Conservation (phyloP, 495 filamentous ascomycete genomes). For the Penicillium diatomitis region DNA sequence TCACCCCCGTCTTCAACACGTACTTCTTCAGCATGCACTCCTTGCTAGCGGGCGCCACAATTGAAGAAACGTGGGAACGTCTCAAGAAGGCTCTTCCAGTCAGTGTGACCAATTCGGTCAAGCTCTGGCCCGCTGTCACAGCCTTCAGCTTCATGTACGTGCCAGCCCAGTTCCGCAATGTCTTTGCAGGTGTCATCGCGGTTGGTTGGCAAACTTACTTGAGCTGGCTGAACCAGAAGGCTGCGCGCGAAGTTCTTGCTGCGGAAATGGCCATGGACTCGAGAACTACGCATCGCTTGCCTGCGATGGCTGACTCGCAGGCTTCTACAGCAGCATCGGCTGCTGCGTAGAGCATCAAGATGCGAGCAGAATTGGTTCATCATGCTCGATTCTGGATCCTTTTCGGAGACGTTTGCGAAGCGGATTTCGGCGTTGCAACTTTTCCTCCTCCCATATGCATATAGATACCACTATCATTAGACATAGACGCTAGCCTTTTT, state of each 20-base stretch:
- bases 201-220: conserved; percentile 92
- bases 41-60: conserved; percentile 46
- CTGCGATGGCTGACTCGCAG: conserved; percentile 3
- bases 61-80: conserved; percentile 55
- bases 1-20: conserved; percentile 79
- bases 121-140: conserved; percentile 85
- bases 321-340: conserved; percentile 8
- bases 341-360: conserved; percentile 13
- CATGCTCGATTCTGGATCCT: too few species aligned
- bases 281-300: neutral
- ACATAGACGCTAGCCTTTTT: too few species aligned
- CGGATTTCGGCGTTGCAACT: too few species aligned
- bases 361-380: too few species aligned
- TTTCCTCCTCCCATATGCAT: too few species aligned
- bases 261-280: conserved; percentile 20
- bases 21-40: conserved; percentile 90
- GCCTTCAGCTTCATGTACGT: conserved; percentile 83
- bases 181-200: conserved; percentile 69
- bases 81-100: conserved; percentile 67
- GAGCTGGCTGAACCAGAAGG: conserved; percentile 67
- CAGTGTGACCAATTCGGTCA: conserved; percentile 68
- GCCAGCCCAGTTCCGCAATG: conserved; percentile 62
- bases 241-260: conserved; percentile 46
- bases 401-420: too few species aligned
- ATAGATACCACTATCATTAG: too few species aligned